These are phyloP conservation scores for Cryptococcus sp. DNA, from an alignment of 1,284 basidiomycete species.

Conservation along the genomic window DNA sequence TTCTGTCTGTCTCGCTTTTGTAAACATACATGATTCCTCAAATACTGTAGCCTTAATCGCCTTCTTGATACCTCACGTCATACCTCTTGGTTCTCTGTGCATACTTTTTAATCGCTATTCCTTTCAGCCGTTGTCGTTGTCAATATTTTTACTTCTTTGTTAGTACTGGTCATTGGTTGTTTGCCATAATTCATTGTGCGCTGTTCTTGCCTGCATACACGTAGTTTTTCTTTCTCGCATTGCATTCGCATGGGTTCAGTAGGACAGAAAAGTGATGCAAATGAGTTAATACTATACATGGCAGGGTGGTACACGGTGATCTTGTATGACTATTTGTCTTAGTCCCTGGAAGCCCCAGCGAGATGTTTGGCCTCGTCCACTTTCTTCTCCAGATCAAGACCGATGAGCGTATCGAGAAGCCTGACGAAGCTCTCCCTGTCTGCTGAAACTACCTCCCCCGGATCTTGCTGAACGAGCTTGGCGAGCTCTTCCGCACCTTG, in stretches of 20 bases:
- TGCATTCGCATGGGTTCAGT: neutral
- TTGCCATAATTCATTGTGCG: neutral
- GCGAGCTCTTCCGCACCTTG: conserved; percentile 23
- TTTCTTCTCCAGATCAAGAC: conserved; percentile 36
- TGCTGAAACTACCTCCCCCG: no score
- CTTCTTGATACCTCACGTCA: neutral
- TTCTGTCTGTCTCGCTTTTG: conserved; percentile 1
- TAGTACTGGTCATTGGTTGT: neutral
- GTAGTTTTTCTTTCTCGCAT: neutral
- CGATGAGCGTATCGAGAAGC: conserved; percentile 32
- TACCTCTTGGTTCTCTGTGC: neutral
- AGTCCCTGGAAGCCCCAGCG: neutral
- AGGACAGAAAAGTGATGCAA: conserved; percentile 5
- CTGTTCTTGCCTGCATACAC: neutral
- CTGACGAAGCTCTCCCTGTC: conserved; percentile 26
- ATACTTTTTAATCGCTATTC: neutral
- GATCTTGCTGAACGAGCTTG: conserved; percentile 10
- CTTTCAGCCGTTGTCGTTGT: neutral
- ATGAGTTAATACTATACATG: neutral
- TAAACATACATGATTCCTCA: neutral
- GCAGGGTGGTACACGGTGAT: no score
- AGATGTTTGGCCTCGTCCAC: conserved; percentile 21
- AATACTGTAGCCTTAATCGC: neutral
- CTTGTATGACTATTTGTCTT: no score
- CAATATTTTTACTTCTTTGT: neutral